Evolutionary conservation across 176 grass and related monocot genomes (phyloP).

Genomic region (Triticum dicoccoides): DNA sequence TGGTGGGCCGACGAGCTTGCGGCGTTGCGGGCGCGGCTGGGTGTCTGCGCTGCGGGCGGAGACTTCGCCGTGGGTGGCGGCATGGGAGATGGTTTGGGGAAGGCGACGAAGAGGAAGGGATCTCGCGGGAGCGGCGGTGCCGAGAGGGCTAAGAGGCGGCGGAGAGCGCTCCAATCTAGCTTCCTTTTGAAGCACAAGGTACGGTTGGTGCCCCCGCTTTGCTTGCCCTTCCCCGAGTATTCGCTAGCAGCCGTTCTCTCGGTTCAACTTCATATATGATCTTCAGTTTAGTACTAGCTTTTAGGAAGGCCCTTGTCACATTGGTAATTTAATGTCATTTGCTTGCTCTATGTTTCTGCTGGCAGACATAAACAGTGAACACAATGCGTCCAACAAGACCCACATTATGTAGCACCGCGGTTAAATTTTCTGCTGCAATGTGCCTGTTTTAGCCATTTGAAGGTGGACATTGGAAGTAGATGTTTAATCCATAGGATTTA

Average conservation of each 20-base stretch:
- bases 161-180: conserved; percentile 22
- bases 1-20: conserved; percentile 49
- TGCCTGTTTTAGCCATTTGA: background rate
- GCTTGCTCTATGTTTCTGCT: background rate
- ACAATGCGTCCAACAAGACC: background rate
- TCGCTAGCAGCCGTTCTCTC: background rate
- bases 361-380: background rate
- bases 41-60: background rate
- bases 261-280: conserved; percentile 14
- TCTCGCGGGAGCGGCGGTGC: background rate
- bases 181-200: conserved; percentile 36
- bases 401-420: background rate
- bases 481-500: background rate
- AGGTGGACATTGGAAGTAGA: background rate
- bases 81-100: background rate
- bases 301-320: background rate
- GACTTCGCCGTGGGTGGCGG: background rate
- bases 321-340: background rate
- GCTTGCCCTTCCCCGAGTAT: background rate
- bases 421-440: background rate
- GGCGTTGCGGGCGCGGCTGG: background rate
- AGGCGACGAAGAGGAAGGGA: conserved; percentile 36
- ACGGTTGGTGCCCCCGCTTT: background rate
- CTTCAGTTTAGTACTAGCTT: background rate
- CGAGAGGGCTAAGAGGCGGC: conserved; percentile 27